Evolutionary conservation across 2,329 filamentous ascomycete species (phyloP).

Genomic region (Cladosporium sp.): DNA sequence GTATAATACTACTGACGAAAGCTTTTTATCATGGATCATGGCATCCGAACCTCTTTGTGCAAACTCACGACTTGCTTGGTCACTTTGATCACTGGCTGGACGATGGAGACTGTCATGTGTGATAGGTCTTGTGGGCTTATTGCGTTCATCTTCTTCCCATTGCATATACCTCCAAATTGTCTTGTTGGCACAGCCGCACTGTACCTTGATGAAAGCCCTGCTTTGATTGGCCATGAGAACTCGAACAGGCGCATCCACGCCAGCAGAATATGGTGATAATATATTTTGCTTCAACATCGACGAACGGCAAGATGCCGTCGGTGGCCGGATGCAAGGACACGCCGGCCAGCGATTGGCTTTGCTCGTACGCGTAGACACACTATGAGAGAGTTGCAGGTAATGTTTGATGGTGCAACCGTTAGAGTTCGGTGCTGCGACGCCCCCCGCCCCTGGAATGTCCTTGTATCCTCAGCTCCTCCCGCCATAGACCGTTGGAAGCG

Average conservation of each 20-base stretch:
- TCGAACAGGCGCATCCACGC: neutral
- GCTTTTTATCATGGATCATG: neutral
- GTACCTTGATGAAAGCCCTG: neutral
- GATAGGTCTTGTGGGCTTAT: neutral
- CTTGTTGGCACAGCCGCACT: neutral
- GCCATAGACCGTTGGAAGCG: neutral
- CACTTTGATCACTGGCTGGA: neutral
- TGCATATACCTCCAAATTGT: neutral
- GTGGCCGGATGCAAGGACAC: neutral
- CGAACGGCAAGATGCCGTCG: neutral
- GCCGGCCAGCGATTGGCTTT: neutral
- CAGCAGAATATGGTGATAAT: neutral
- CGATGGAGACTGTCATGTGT: neutral
- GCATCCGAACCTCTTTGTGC: neutral
- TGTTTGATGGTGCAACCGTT: neutral
- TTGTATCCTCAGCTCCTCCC: neutral
- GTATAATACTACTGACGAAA: constrained; percentile 3
- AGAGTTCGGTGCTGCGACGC: neutral
- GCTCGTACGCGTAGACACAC: neutral
- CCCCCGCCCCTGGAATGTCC: constrained; percentile 15
- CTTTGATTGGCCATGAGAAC: neutral
- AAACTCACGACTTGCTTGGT: neutral
- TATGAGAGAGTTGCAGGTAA: neutral
- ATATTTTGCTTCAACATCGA: neutral
- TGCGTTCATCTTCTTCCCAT: neutral